Evolutionary conservation across 2,329 filamentous ascomycete species (phyloP).

Genomic region (Tympanopsis confertula): DNA sequence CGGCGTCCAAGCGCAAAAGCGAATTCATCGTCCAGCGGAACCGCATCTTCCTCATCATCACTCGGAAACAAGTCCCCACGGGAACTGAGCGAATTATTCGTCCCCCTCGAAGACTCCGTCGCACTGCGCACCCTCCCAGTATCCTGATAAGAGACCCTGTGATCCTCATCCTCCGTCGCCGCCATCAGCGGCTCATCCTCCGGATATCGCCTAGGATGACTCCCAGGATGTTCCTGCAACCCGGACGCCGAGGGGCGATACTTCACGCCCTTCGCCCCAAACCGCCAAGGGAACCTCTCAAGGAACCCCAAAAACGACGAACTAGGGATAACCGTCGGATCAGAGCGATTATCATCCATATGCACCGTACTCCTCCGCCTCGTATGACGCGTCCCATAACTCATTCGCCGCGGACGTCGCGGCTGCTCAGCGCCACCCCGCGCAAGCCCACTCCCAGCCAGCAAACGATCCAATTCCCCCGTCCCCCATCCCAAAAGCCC

Average conservation of each 20-base stretch:
- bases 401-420: slow-evolving; percentile 44
- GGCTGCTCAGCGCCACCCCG: slow-evolving; percentile 32
- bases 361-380: slow-evolving; percentile 37
- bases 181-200: slow-evolving; percentile 41
- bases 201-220: slow-evolving; percentile 15
- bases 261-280: slow-evolving; percentile 41
- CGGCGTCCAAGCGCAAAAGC: slow-evolving; percentile 47
- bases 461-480: slow-evolving; percentile 47
- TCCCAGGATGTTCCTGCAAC: slow-evolving; percentile 48
- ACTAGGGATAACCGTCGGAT: slow-evolving; percentile 47
- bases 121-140: slow-evolving; percentile 41
- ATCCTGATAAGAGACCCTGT: slow-evolving; percentile 24
- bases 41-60: slow-evolving; percentile 54
- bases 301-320: slow-evolving; percentile 48
- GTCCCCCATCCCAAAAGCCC: slow-evolving; percentile 44
- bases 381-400: slow-evolving; percentile 39
- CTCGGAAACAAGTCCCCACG: slow-evolving; percentile 54
- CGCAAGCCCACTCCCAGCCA: slow-evolving; percentile 34
- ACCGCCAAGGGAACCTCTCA: slow-evolving; percentile 46
- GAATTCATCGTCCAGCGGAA: slow-evolving; percentile 55
- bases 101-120: slow-evolving; percentile 41
- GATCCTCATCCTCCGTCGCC: not conserved
- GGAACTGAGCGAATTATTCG: slow-evolving; percentile 48
- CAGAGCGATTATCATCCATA: slow-evolving; percentile 32
- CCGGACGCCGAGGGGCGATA: slow-evolving; percentile 55